Evolutionary conservation across 441 rosid species (phyloP).

Genomic region (Lepidium campestre): DNA sequence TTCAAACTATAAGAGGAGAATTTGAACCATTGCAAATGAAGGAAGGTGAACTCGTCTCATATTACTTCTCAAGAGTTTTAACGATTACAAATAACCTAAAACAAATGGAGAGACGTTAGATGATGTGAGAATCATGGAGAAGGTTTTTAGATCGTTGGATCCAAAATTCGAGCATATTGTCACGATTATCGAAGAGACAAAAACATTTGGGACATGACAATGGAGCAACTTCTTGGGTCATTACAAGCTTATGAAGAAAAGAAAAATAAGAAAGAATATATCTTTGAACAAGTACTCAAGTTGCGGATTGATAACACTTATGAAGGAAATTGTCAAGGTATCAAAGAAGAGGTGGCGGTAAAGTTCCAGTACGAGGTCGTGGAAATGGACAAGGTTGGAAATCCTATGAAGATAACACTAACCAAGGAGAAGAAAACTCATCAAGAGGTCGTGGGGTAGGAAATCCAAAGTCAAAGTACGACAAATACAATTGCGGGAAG

Average conservation of each 20-base stretch:
- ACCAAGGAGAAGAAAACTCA: background rate
- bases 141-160: background rate
- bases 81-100: too few relatives aligned
- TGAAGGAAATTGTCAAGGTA: background rate
- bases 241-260: background rate
- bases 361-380: background rate
- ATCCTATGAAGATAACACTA: background rate
- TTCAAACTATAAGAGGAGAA: background rate
- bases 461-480: background rate
- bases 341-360: background rate
- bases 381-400: background rate
- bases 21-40: background rate
- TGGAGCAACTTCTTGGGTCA: background rate
- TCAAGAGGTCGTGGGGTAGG: background rate
- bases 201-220: background rate
- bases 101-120: background rate
- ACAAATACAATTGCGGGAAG: background rate
- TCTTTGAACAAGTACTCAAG: background rate
- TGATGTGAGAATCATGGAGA: background rate
- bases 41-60: background rate
- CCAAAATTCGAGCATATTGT: background rate
- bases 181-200: background rate
- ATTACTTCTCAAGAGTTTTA: background rate
- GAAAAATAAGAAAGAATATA: background rate
- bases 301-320: background rate